Percentiles rank a stretch among this genome's conserved stretches.
Evolutionary conservation across 208 protist genomes (phyloP).

Genomic region (Leishmania arabica): DNA sequence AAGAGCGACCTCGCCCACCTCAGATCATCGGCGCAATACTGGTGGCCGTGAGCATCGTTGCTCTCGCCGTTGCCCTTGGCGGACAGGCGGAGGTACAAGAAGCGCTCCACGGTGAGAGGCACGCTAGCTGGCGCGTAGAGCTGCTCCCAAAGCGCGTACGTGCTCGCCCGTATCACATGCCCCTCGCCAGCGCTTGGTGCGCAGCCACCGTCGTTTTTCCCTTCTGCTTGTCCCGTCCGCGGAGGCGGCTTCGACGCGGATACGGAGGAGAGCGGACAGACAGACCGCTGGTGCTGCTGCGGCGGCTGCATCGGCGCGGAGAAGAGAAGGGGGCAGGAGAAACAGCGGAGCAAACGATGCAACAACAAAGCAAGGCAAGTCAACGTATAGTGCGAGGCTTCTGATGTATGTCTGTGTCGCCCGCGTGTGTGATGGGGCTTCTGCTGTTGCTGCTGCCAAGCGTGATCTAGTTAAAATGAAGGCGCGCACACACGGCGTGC

Average conservation of each 20-base stretch:
- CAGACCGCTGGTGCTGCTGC: background rate
- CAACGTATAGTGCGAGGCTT: background rate
- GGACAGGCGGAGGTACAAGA: conserved; percentile 24
- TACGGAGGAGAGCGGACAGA: background rate
- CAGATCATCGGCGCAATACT: background rate
- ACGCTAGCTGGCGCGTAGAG: conserved; percentile 38
- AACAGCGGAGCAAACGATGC: background rate
- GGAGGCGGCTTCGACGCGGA: background rate
- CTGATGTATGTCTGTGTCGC: background rate
- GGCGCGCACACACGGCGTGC: background rate
- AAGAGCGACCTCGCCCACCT: background rate
- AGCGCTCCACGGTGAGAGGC: conserved; percentile 36
- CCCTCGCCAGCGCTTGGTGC: background rate
- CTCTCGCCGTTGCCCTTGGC: background rate
- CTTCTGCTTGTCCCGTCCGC: too few relatives aligned
- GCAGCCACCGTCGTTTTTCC: background rate
- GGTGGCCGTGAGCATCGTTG: background rate
- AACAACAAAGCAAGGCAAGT: background rate
- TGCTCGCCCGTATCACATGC: conserved; percentile 24
- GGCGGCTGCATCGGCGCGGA: background rate
- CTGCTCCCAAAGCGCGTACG: conserved; percentile 64
- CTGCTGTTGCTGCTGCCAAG: background rate
- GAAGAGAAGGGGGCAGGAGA: background rate
- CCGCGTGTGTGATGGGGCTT: background rate
- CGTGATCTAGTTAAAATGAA: background rate